Conservation (phyloP, 2,329 filamentous ascomycete species). For the Fusarium napiforme region DNA sequence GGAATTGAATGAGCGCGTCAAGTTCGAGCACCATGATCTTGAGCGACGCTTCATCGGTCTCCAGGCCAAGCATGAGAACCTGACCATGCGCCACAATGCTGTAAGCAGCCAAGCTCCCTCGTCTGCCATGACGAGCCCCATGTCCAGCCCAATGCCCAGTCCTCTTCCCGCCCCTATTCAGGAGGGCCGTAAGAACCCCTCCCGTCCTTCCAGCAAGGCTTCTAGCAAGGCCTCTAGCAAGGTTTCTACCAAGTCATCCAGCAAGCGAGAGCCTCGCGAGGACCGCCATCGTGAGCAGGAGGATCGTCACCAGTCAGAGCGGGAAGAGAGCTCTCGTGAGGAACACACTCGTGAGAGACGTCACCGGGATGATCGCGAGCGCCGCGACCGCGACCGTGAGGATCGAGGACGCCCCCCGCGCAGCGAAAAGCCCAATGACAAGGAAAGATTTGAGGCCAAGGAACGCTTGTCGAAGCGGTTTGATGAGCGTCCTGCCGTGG, state of each 20-base stretch:
- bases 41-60: slow-evolving; percentile 43
- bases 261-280: slow-evolving; percentile 42
- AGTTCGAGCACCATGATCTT: slow-evolving; percentile 46
- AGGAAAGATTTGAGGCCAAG: slow-evolving; percentile 47
- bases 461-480: slow-evolving; percentile 53
- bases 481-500: slow-evolving; percentile 47
- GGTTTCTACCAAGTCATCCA: slow-evolving; percentile 37
- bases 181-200: slow-evolving; percentile 44
- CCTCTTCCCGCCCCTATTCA: slow-evolving; percentile 41
- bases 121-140: slow-evolving; percentile 41
- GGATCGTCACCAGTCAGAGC: slow-evolving; percentile 36
- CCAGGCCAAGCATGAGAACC: slow-evolving; percentile 45
- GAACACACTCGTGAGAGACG: slow-evolving; percentile 35
- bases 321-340: slow-evolving; percentile 37
- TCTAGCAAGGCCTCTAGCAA: slow-evolving; percentile 47
- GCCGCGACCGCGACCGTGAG: slow-evolving; percentile 42
- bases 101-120: slow-evolving; percentile 38
- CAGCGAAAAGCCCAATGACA: slow-evolving; percentile 44
- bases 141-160: slow-evolving; percentile 39
- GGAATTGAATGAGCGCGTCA: slow-evolving; percentile 42
- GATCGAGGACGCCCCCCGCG: slow-evolving; percentile 36
- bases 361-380: slow-evolving; percentile 40
- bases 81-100: slow-evolving; percentile 45
- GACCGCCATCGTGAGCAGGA: slow-evolving; percentile 40
- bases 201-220: slow-evolving; percentile 45